These are phyloP conservation scores for Medicago lupulina DNA, from an alignment of 306 rosid genomes.

Conservation along the genomic window DNA sequence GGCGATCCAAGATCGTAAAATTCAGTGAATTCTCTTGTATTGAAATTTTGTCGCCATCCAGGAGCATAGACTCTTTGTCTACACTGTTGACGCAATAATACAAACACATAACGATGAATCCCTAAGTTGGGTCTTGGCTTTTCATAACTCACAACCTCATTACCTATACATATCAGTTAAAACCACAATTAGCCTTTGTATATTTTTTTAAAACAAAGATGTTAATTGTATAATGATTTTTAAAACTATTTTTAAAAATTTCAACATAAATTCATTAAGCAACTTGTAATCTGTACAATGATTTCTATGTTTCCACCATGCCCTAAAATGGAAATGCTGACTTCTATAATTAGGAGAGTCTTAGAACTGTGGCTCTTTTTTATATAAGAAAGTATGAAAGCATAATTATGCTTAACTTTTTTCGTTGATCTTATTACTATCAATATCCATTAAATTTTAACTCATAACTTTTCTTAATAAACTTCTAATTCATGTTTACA, in stretches of 20 bases:
- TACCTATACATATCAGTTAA: conserved; percentile 33
- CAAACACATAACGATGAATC: conserved; percentile 71
- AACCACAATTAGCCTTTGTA: background rate
- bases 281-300: too few species aligned
- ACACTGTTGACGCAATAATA: conserved; percentile 67
- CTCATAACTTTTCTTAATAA: background rate
- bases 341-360: background rate
- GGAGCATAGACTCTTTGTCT: conserved; percentile 83
- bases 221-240: too few species aligned
- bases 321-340: too few species aligned
- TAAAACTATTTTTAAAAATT: too few species aligned
- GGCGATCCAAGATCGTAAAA: conserved; percentile 81
- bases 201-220: too few species aligned
- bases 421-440: background rate
- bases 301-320: too few species aligned
- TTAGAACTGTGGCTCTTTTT: background rate
- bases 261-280: background rate
- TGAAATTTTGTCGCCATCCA: conserved; percentile 87
- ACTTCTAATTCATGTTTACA: background rate
- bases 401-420: background rate
- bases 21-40: conserved; percentile 73
- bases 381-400: too few species aligned
- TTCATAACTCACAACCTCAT: conserved; percentile 44
- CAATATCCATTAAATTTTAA: background rate
- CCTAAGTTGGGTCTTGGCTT: conserved; percentile 74